Conservation (phyloP, 176 grass and related monocot genomes). For the Zoysia pacifica region DNA sequence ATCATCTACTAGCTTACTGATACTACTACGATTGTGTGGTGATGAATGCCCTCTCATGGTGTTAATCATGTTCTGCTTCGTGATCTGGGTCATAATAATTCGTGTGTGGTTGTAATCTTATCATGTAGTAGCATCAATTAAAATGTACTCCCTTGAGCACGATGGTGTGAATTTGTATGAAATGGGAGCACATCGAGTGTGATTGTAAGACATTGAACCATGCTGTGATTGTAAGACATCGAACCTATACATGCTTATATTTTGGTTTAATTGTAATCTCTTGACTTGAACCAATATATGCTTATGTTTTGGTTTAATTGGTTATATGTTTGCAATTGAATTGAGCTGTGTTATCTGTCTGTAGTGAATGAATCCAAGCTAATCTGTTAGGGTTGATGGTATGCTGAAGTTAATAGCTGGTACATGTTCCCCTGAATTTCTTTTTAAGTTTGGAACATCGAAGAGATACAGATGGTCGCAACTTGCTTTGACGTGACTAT, state of each 20-base stretch:
- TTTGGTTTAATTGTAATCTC: too few relatives aligned
- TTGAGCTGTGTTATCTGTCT: too few relatives aligned
- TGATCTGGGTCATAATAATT: slow-evolving; percentile 20
- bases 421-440: neutral
- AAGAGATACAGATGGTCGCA: neutral
- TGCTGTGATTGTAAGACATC: neutral
- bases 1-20: neutral
- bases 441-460: neutral
- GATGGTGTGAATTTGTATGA: neutral
- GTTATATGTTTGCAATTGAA: neutral
- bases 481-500: neutral
- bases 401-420: neutral
- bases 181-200: neutral
- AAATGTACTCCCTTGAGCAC: neutral
- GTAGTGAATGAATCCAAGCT: neutral
- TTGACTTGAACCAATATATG: neutral
- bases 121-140: neutral
- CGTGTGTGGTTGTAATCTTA: neutral
- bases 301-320: neutral
- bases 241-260: neutral
- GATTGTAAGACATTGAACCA: neutral
- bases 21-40: neutral
- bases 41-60: slow-evolving; percentile 5
- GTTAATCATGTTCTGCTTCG: slow-evolving; percentile 23
- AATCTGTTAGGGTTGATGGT: neutral